Evolutionary conservation across 208 protist species (phyloP).

Genomic region (Trichomonas vaginalis): DNA sequence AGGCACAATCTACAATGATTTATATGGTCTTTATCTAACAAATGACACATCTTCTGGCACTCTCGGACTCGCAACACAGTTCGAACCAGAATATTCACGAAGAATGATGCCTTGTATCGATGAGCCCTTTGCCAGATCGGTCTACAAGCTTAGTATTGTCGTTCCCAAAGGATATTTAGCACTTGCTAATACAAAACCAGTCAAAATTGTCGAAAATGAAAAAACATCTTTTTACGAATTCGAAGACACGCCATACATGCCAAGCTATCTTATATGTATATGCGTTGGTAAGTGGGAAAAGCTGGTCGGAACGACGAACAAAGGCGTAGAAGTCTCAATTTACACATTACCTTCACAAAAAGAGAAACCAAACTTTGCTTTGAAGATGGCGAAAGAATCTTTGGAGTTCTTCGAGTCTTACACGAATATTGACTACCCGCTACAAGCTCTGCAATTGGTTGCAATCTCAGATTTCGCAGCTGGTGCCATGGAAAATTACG

Average conservation of each 20-base stretch:
- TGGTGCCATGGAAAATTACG: slow-evolving; percentile 15
- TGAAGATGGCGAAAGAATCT: not conserved
- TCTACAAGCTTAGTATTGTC: not conserved
- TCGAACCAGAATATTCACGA: slow-evolving; percentile 1
- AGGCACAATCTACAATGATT: not conserved
- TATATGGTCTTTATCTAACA: not conserved
- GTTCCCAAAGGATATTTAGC: not conserved
- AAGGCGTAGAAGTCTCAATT: not conserved
- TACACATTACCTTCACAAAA: not conserved
- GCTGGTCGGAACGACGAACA: not conserved
- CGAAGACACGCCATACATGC: not conserved
- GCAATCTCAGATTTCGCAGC: slow-evolving; percentile 3
- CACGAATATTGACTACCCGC: not conserved
- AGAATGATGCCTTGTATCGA: not conserved
- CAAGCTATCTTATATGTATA: not conserved
- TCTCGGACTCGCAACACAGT: slow-evolving; percentile 1
- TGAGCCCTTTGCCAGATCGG: not conserved
- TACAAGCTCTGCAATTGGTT: not conserved
- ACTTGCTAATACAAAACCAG: not conserved
- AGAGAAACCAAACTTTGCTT: not conserved
- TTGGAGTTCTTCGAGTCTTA: not conserved
- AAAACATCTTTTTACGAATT: not conserved
- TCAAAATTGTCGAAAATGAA: not conserved
- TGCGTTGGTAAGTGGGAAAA: not conserved
- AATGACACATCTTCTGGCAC: not conserved